Evolutionary conservation across 2,329 filamentous ascomycete genomes (phyloP), one percentile per base, ranked within the genome.

Genomic region (Fusarium dlaminii): DNA sequence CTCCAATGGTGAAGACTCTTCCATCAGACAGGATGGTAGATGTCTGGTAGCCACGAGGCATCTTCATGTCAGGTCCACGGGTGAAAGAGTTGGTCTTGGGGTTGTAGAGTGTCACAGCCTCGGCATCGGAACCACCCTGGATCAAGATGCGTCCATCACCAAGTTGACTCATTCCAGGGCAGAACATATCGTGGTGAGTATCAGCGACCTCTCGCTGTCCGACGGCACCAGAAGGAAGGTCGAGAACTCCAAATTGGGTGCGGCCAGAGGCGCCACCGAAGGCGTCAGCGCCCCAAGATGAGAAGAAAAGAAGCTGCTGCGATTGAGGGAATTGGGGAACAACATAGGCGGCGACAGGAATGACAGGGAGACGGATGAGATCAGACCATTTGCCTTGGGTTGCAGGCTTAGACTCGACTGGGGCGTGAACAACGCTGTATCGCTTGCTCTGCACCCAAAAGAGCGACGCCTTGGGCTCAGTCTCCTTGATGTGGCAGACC

Each of bases 1-100:
- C 89, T 24, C 90, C 89, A 42, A 91, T 90, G 18, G 83, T 86
- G 78, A 91, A 91, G 30, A 90, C 84, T 1, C 84, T 81, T 9
- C 89, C 89, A 66, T 89, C 84, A 0, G 87, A 87, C 3, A 85
- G 75, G 0, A 85, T 88, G 0, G 85, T 81, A 1, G 86, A 84
- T 0, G 87, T 80, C 57, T 91, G 89, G 66, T 90, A 89, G 13
- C 87, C 87, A 30, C 88, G 86, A 13, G 80, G 73, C 27, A 87
- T 81, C 20, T 81, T 78, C 86, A 90, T 86, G 56, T 83, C 72
- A 0, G 83, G 79, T 3, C 78, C 84, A 9, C 77, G 72, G 8
- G 75, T 78, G 83, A 86, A 90, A 4, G 59, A 67, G 32, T 83
- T 77, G 15, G 78, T 80, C 1, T 66, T 72, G 1, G 82, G 82